These are phyloP conservation scores for Ophiosphaerella korrae DNA, from an alignment of 2,329 filamentous ascomycete species.

Conservation along the genomic window DNA sequence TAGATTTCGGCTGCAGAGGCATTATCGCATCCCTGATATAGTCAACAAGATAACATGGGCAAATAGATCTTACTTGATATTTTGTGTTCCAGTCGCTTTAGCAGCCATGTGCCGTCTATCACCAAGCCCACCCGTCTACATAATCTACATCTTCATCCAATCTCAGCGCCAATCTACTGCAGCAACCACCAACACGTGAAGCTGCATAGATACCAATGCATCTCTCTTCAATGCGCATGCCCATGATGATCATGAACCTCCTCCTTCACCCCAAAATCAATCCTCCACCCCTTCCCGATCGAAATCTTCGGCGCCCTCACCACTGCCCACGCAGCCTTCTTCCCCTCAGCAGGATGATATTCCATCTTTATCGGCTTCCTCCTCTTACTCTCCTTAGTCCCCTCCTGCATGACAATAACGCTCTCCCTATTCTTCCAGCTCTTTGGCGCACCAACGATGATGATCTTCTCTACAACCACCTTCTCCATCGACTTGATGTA, in stretches of 20 bases:
- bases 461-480: slow-evolving; percentile 81
- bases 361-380: slow-evolving; percentile 61
- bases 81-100: too few relatives aligned
- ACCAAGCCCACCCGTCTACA: too few relatives aligned
- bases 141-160: too few relatives aligned
- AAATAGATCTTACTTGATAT: too few relatives aligned
- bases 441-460: slow-evolving; percentile 79
- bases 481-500: slow-evolving; percentile 80
- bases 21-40: too few relatives aligned
- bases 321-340: slow-evolving; percentile 66
- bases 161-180: too few relatives aligned
- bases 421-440: slow-evolving; percentile 70
- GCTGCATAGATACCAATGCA: too few relatives aligned
- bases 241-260: slow-evolving; percentile 28
- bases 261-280: slow-evolving; percentile 54
- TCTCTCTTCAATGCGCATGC: slow-evolving; percentile 24
- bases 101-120: too few relatives aligned
- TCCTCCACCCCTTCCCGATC: slow-evolving; percentile 69
- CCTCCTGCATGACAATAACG: slow-evolving; percentile 68
- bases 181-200: too few relatives aligned
- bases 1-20: too few relatives aligned
- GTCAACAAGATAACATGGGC: too few relatives aligned
- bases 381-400: slow-evolving; percentile 50
- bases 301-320: slow-evolving; percentile 66
- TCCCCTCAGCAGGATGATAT: slow-evolving; percentile 59